Evolutionary conservation across 805 yeast species (phyloP).

Genomic region (Kluyveromyces lactis): DNA sequence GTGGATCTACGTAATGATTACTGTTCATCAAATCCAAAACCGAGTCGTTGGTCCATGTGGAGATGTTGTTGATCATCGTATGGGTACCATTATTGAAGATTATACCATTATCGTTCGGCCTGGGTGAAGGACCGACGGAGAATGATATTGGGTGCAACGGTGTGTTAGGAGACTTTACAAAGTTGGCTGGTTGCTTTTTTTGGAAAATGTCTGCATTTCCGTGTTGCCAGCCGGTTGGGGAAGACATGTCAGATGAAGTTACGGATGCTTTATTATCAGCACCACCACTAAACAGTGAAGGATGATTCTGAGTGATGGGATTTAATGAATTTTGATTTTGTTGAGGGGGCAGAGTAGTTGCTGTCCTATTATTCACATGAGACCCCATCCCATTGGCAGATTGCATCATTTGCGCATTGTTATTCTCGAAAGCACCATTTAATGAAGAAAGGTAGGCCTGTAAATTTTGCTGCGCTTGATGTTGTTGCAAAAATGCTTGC

Average conservation of each 20-base stretch:
- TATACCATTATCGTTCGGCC: conserved; percentile 10
- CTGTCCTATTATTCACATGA: background rate
- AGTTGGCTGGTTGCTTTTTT: conserved; percentile 1
- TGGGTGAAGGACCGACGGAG: background rate
- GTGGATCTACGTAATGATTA: background rate
- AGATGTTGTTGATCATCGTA: conserved; percentile 52
- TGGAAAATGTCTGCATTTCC: conserved; percentile 2
- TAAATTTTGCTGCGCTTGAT: conserved; percentile 27
- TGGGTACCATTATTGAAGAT: conserved; percentile 37
- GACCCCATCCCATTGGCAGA: background rate
- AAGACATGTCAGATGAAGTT: background rate
- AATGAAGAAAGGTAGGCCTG: conserved; percentile 26
- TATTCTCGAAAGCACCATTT: conserved; percentile 5
- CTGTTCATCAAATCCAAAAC: conserved; percentile 15
- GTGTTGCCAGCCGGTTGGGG: background rate
- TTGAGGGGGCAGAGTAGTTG: background rate
- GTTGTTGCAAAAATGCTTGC: conserved; percentile 28
- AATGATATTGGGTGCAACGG: background rate
- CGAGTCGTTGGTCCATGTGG: conserved; percentile 43
- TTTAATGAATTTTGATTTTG: background rate
- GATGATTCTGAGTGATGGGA: background rate
- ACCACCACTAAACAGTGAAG: background rate
- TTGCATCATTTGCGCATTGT: background rate
- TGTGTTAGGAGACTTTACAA: background rate
- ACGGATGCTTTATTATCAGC: background rate